Conservation (phyloP, 345 rosid species). For the Salix purpurea region DNA sequence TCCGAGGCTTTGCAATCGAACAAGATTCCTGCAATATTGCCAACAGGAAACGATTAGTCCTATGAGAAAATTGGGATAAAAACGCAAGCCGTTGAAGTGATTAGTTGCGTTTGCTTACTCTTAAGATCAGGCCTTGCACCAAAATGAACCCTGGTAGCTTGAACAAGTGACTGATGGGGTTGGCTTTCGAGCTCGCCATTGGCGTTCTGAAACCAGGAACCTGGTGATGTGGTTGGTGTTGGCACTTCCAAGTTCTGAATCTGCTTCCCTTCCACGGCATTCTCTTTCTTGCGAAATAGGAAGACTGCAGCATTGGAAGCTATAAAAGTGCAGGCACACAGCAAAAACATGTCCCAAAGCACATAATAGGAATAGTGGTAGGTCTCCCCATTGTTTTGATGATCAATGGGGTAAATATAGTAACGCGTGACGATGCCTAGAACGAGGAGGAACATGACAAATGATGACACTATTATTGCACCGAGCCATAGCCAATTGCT, state of each 20-base stretch:
- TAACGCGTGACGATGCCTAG: conserved; percentile 11
- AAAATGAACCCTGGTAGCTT: conserved; percentile 16
- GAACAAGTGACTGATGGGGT: conserved; percentile 12
- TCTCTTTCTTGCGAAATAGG: conserved; percentile 3
- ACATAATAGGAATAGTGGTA: conserved; percentile 18
- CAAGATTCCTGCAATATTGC: conserved; percentile 15
- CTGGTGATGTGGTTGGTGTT: conserved; percentile 6
- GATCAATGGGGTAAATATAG: conserved; percentile 20
- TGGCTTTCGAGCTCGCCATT: conserved; percentile 17
- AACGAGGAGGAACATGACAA: conserved; percentile 12
- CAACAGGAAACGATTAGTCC: neutral
- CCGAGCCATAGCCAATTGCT: conserved; percentile 25
- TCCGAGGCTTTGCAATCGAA: conserved; percentile 12
- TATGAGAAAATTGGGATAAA: neutral
- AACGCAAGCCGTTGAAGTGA: neutral
- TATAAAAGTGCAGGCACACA: conserved; percentile 3
- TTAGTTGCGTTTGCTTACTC: conserved; percentile 7
- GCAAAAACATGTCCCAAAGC: conserved; percentile 16
- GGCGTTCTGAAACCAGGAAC: neutral
- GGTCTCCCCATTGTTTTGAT: neutral
- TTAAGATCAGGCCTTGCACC: conserved; percentile 26
- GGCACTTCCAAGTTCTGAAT: conserved; percentile 14
- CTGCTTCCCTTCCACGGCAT: neutral
- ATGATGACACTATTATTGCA: conserved; percentile 16
- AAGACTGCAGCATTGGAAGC: conserved; percentile 5